Conservation (phyloP, 2,329 filamentous ascomycete species). For the Colletotrichum australisinense region DNA sequence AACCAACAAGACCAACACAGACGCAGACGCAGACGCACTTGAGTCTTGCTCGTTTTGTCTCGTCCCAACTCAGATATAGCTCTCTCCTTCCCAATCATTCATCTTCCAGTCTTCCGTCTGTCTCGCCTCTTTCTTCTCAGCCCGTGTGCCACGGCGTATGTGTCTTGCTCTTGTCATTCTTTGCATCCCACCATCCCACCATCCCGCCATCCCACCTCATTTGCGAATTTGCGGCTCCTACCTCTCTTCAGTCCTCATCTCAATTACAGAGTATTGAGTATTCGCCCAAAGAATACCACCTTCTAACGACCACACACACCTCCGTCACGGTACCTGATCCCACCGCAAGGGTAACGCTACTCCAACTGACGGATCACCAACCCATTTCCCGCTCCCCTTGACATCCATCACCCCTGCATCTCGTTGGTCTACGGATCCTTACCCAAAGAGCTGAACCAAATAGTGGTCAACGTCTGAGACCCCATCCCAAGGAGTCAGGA, state of each 20-base stretch:
- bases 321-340: neutral
- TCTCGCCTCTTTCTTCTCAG: neutral
- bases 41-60: neutral
- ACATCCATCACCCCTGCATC: conserved; percentile 19
- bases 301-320: conserved; percentile 10
- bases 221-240: neutral
- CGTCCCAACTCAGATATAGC: neutral
- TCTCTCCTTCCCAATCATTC: neutral
- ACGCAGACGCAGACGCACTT: neutral
- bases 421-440: conserved; percentile 32
- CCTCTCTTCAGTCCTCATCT: neutral
- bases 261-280: neutral
- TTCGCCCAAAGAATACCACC: neutral
- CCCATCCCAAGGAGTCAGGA: conserved; percentile 5
- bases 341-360: conserved; percentile 15
- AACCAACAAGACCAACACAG: neutral
- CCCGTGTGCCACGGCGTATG: neutral
- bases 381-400: conserved; percentile 22
- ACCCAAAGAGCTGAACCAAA: conserved; percentile 30
- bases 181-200: neutral
- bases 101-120: neutral
- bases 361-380: conserved; percentile 26
- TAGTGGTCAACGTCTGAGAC: conserved; percentile 33
- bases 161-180: conserved; percentile 21
- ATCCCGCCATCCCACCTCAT: neutral